Conservation (phyloP, 2,329 filamentous ascomycete species). For the Cercospora citrullina region DNA sequence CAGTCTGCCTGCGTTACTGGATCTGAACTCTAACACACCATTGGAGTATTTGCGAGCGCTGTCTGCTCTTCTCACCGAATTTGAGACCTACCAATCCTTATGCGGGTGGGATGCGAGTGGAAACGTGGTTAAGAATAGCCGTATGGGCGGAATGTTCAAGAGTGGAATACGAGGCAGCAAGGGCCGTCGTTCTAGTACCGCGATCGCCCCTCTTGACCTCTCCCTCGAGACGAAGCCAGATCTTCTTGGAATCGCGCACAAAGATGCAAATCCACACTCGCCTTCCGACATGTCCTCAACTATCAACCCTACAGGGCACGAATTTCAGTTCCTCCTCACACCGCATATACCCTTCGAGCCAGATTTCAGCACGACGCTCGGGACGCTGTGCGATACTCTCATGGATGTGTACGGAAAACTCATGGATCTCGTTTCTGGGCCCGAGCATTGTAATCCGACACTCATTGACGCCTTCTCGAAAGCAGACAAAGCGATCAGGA, state of each 20-base stretch:
- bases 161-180: constrained; percentile 40
- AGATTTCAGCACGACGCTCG: constrained; percentile 95
- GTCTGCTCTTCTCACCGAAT: constrained; percentile 82
- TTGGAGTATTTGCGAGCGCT: constrained; percentile 85
- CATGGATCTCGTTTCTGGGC: constrained; percentile 70
- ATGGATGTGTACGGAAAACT: constrained; percentile 89
- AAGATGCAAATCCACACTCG: constrained; percentile 22
- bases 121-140: constrained; percentile 70
- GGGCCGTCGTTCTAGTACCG: constrained; percentile 56
- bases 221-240: constrained; percentile 23
- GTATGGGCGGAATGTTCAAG: constrained; percentile 62
- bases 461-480: constrained; percentile 88
- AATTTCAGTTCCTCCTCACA: constrained; percentile 87
- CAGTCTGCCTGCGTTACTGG: constrained; percentile 84
- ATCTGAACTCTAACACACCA: constrained; percentile 77
- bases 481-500: constrained; percentile 79
- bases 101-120: constrained; percentile 69
- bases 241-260: constrained; percentile 26
- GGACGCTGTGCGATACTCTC: constrained; percentile 89
- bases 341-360: constrained; percentile 92
- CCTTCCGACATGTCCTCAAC: constrained; percentile 31
- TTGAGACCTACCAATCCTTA: constrained; percentile 87
- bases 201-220: constrained; percentile 47
- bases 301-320: constrained; percentile 69
- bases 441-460: constrained; percentile 63